Base-by-base conservation (phyloP, 208 protist genomes). In the Acanthamoeba rhysodes region DNA sequence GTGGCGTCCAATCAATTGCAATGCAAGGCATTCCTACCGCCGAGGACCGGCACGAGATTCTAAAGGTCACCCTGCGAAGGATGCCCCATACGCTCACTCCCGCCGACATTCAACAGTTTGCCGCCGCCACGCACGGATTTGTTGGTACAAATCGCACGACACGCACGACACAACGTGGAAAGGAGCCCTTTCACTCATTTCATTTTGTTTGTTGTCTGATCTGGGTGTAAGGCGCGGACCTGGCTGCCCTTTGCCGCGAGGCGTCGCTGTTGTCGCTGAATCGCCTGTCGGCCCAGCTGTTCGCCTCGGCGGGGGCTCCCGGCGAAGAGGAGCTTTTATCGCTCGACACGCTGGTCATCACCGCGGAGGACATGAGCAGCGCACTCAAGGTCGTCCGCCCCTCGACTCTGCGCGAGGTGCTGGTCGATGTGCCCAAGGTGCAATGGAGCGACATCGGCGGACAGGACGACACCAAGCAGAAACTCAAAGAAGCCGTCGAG, bases 371-470 rank as follows among this genome's bases (percentile, higher is more conserved):
- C 74, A 80, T 97, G 20, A 18, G 66, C 48, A 7, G 55, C 9
- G 96, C 96, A 70, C 72, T 95, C 18, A 91, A 64, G 29, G 34
- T 87, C 27, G 85, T 92, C 24, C 50, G 85, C 8, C 85, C 85
- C 1, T 74, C 59, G 16, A 72, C 85, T 53, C 32, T 92, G 57
- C 85, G 85, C 53, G 85, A 92, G 57, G 96, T 97, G 10, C 45
- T 98, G 50, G 96, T 99, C 29, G 97, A 98, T n/a, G 94, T 99
- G 34, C 98, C 98, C 10, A 96, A 96, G 16, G 98, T 99, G 20
- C 92, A 90, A 24, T 99, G 99, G 99, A 93, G 95, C 24, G 99
- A 99, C 96, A 99, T 99, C 90, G 99, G 99, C 74, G 99, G 99
- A 12, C 98, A 99, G 95, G 97, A 97, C 45, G 97, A 97, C 55